Evolutionary conservation across 2,329 filamentous ascomycete genomes (phyloP).

Genomic region (Colletotrichum sp.): DNA sequence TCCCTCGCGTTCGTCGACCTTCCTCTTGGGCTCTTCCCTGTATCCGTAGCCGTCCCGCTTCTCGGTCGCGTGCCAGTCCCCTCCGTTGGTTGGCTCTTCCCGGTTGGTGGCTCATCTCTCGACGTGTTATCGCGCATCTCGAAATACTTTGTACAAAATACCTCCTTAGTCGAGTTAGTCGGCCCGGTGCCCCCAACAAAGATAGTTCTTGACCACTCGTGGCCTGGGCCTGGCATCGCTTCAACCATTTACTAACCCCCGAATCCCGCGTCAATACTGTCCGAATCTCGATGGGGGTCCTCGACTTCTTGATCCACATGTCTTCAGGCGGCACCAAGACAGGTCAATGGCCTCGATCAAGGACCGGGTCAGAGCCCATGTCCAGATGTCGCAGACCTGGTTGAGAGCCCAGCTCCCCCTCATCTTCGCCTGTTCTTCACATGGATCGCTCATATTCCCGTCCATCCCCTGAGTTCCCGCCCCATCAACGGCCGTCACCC

Average conservation of each 20-base stretch:
- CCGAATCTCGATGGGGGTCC: not conserved
- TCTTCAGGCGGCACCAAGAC: not conserved
- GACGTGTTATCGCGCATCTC: not conserved
- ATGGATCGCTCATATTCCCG: not conserved
- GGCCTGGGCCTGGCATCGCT: not conserved
- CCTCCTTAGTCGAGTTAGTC: slow-evolving; percentile 14
- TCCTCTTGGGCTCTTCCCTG: not conserved
- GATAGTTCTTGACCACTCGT: not conserved
- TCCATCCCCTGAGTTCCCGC: not conserved
- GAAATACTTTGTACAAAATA: not conserved
- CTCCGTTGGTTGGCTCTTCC: not conserved
- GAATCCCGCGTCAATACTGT: slow-evolving; percentile 1
- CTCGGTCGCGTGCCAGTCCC: slow-evolving; percentile 1
- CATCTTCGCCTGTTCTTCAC: not conserved
- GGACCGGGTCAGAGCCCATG: not conserved
- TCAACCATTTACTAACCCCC: not conserved
- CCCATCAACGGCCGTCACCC: not conserved
- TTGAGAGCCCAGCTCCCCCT: not conserved
- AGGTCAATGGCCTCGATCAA: not conserved
- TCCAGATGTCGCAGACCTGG: not conserved
- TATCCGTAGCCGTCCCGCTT: not conserved
- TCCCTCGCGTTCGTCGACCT: not conserved
- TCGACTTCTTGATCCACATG: not conserved
- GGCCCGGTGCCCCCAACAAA: not conserved
- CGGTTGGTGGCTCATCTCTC: not conserved